Evolutionary conservation across 805 yeast species (phyloP).

Genomic region (Saccharomycopsis oosterbeekiorum): DNA sequence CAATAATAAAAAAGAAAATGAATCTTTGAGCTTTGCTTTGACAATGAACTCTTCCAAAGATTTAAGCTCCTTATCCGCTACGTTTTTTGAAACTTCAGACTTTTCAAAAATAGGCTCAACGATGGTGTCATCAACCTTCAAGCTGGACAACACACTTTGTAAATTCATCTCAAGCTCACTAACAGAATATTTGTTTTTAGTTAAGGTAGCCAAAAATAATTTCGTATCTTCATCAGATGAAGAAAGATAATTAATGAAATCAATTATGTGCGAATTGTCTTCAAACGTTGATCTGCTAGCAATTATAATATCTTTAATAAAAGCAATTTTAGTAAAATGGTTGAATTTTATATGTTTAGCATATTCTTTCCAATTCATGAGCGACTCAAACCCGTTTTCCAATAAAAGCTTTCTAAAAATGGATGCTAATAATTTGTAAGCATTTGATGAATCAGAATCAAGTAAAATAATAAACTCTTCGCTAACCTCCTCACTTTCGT

Average conservation of each 20-base stretch:
- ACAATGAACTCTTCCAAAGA: slow-evolving; percentile 3
- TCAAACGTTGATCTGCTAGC: slow-evolving; percentile 29
- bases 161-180: slow-evolving; percentile 46
- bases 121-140: slow-evolving; percentile 4
- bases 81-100: slow-evolving; percentile 23
- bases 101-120: slow-evolving; percentile 27
- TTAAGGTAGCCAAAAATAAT: slow-evolving; percentile 31
- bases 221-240: slow-evolving; percentile 28
- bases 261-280: slow-evolving; percentile 30
- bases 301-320: slow-evolving; percentile 35
- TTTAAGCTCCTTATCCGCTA: slow-evolving; percentile 21
- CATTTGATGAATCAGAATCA: not conserved
- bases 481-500: not conserved
- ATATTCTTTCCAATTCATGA: slow-evolving; percentile 9
- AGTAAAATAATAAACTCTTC: slow-evolving; percentile 3
- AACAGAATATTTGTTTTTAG: slow-evolving; percentile 26
- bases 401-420: slow-evolving; percentile 7
- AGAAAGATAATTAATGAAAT: slow-evolving; percentile 31
- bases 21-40: not conserved
- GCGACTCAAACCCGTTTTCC: slow-evolving; percentile 20
- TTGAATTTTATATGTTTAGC: slow-evolving; percentile 19
- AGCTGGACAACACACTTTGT: slow-evolving; percentile 18
- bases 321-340: slow-evolving; percentile 21
- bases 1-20: slow-evolving; percentile 27
- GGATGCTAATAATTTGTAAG: slow-evolving; percentile 9